Base-by-base conservation (phyloP, 2,329 filamentous ascomycete genomes). In the Beauveria asiatica region DNA sequence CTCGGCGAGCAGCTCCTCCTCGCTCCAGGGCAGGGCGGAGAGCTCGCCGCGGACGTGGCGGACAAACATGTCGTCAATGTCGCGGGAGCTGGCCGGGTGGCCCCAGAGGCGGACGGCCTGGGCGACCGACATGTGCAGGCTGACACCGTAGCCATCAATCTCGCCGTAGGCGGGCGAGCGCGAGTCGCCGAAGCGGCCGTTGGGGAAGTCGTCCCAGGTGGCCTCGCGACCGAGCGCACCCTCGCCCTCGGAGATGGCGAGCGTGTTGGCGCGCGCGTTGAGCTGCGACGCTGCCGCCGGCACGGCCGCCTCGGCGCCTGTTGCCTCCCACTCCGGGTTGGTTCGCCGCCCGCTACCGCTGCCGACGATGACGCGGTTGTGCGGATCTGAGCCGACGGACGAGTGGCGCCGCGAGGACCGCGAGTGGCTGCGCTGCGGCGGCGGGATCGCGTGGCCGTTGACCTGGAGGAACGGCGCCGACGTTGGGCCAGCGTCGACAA, bases 161-260 rank as follows among this genome's bases (percentile, higher is more conserved):
- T 97, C 92, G 68, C 93, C 93, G 70, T 96, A 97, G 0, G 93
- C 93, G 1, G 92, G 92, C 3, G 92, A 96, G 57, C 93, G 84
- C 5, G 92, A 90, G 69, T 97, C 93, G 70, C 93, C 93, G 86
- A 93, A 97, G 59, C 93, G 85, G 30, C 93, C 94, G 77, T 97
- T 97, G 64, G 93, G 93, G 73, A 92, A 99, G 70, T 99, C 94
- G 69, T 99, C 94, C 94, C 94, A 99, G 0, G 94, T 99, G 39
- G 94, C 94, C 78, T 97, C 93, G 54, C 94, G 83, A 11, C 93
- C 94, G 7, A 97, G 79, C 3, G 89, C 83, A 25, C 93, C 94
- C 69, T 96, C 89, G 6, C 94, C 93, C 75, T 97, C 93, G 0
- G 92, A 96, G 61, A 97, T 97, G 30, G 92, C 91, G 10, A 97